Evolutionary conservation across 78 protist species (phyloP), one percentile per base, ranked within the genome.

Genomic region (Protostelium mycophagum): DNA sequence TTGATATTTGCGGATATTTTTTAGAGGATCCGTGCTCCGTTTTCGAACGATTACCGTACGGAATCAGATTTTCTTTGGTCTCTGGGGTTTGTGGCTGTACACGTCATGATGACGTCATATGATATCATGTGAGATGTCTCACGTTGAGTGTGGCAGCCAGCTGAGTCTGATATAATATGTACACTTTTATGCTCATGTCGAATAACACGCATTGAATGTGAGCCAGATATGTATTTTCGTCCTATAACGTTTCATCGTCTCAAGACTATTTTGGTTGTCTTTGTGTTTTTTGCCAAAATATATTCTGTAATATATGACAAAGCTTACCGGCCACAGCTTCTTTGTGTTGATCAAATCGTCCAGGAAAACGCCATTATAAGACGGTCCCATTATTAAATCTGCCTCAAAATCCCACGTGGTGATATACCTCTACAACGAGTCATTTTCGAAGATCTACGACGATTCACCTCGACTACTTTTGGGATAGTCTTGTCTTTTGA

Each of bases 201-300:
- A 84, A 89, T 28, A 91, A 51, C 38, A 37, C 36, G 10, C 63
- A n/a, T 9, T 94, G 91, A 51, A 94, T 84, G 83, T 91, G 94
- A 25, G 92, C 93, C 25, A 87, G 88, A 37, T 86, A 94, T 10
- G 92, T 31, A 63, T 63, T 90, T 28, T 94, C 94, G 83, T 90
- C 91, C 34, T 39, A 5, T 0, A 63, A n/a, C n/a, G n/a, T n/a
- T n/a, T n/a, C n/a, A n/a, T n/a, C n/a, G n/a, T n/a, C n/a, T n/a
- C n/a, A n/a, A n/a, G n/a, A n/a, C n/a, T n/a, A n/a, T n/a, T n/a
- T n/a, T n/a, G n/a, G n/a, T n/a, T n/a, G n/a, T n/a, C n/a, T n/a
- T n/a, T n/a, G n/a, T n/a, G n/a, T n/a, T n/a, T n/a, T n/a, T n/a
- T n/a, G n/a, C n/a, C n/a, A 25, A 36, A 1, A 0, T 1, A 37